A percentile compares a stretch with the other conserved stretches of the same genome.
Evolutionary conservation across 2,329 filamentous ascomycete species (phyloP).

Genomic region (Fusarium sp.): DNA sequence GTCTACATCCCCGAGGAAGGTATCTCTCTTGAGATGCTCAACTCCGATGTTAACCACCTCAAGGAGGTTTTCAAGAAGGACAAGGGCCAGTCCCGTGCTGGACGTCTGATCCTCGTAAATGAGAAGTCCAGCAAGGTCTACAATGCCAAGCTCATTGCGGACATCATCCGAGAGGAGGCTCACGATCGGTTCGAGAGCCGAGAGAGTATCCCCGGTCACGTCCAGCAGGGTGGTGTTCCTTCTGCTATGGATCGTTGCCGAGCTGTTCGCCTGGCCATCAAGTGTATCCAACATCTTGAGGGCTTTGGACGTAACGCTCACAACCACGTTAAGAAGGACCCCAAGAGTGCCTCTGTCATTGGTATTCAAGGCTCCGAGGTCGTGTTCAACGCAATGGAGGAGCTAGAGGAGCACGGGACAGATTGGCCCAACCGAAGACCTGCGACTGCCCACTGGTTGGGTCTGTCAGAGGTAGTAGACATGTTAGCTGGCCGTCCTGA

Average conservation of each 20-base stretch:
- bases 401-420: conserved; percentile 84
- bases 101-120: conserved; percentile 95
- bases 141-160: conserved; percentile 90
- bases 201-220: conserved; percentile 91
- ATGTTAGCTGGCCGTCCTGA: conserved; percentile 79
- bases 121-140: conserved; percentile 93
- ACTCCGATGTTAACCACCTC: conserved; percentile 87
- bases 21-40: conserved; percentile 91
- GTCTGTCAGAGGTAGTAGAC: conserved; percentile 83
- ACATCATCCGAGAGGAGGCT: conserved; percentile 95
- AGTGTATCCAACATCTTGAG: conserved; percentile 93
- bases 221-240: conserved; percentile 92
- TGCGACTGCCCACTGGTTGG: conserved; percentile 85
- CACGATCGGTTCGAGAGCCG: conserved; percentile 92
- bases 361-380: conserved; percentile 92
- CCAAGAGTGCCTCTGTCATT: conserved; percentile 82
- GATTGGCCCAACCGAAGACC: conserved; percentile 94
- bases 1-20: conserved; percentile 98
- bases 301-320: conserved; percentile 73
- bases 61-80: conserved; percentile 87
- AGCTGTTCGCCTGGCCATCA: conserved; percentile 90
- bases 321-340: conserved; percentile 76
- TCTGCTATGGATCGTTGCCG: conserved; percentile 96
- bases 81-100: conserved; percentile 87
- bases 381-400: conserved; percentile 84